These are phyloP conservation scores for Lachancea sp. DNA, from an alignment of 805 yeast species.

Conservation along the genomic window DNA sequence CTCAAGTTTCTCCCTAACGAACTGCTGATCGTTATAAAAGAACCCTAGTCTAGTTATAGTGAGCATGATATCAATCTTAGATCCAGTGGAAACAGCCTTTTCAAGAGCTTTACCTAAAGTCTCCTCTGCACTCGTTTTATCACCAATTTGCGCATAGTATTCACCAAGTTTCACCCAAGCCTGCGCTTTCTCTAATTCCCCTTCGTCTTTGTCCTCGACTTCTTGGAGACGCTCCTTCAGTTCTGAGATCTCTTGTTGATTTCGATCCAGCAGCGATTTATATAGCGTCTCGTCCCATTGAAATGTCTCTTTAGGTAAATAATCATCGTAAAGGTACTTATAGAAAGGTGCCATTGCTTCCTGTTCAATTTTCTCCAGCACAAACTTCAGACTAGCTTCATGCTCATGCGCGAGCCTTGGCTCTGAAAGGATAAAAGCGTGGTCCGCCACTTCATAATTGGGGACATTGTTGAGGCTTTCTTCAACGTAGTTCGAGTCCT, in stretches of 20 bases:
- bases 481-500: conserved; percentile 21
- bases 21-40: conserved; percentile 71
- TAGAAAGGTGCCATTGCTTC: conserved; percentile 80
- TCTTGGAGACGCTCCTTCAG: conserved; percentile 41
- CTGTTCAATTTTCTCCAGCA: conserved; percentile 48
- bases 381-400: conserved; percentile 39
- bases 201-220: conserved; percentile 62
- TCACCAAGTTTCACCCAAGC: conserved; percentile 80
- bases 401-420: conserved; percentile 37
- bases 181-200: conserved; percentile 74
- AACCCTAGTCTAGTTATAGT: conserved; percentile 85
- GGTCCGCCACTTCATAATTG: conserved; percentile 74
- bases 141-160: conserved; percentile 80
- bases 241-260: conserved; percentile 47
- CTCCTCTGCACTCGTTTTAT: conserved; percentile 58
- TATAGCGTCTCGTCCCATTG: conserved; percentile 59
- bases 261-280: conserved; percentile 43
- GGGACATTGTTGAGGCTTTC: conserved; percentile 50
- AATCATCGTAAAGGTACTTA: conserved; percentile 51
- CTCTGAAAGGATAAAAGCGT: conserved; percentile 56
- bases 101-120: conserved; percentile 69
- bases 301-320: conserved; percentile 30
- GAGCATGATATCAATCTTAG: conserved; percentile 79
- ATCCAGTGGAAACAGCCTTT: conserved; percentile 77
- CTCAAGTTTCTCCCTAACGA: conserved; percentile 65